Evolutionary conservation across 176 grass and related monocot genomes (phyloP).

Genomic region (Elymus sibiricus): DNA sequence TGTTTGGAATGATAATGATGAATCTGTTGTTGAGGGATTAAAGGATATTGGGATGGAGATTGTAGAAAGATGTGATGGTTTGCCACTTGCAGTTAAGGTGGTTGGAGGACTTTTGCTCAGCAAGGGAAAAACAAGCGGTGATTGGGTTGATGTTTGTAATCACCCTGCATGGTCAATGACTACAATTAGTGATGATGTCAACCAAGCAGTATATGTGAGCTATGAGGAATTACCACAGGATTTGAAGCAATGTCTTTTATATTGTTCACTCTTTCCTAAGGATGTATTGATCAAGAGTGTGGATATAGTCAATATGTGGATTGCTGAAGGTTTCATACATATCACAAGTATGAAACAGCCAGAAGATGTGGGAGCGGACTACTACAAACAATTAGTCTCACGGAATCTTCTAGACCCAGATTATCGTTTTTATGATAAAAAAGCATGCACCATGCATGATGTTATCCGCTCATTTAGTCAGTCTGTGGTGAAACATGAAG

Average conservation of each 20-base stretch:
- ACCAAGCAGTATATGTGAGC: slow-evolving; percentile 18
- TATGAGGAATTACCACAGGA: slow-evolving; percentile 29
- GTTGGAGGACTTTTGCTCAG: background rate
- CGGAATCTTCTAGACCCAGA: slow-evolving; percentile 18
- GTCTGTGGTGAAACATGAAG: background rate
- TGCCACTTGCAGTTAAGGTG: slow-evolving; percentile 1
- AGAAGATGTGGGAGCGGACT: background rate
- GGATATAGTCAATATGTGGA: background rate
- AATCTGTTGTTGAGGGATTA: background rate
- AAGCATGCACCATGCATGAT: slow-evolving; percentile 13
- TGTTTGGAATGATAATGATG: background rate
- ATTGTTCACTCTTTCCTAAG: slow-evolving; percentile 23
- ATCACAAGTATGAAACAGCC: background rate
- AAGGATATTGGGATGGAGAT: background rate
- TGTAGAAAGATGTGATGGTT: background rate
- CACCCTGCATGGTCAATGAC: background rate
- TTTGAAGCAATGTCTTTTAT: slow-evolving; percentile 32
- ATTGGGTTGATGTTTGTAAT: background rate
- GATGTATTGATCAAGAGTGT: fast-evolving
- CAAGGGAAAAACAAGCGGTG: background rate
- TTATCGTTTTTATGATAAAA: fast-evolving
- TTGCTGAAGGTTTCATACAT: slow-evolving; percentile 1
- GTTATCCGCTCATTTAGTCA: slow-evolving; percentile 22
- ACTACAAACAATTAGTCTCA: slow-evolving; percentile 17
- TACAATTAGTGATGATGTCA: background rate